These are phyloP conservation scores for Lactarius hatsudake DNA, from an alignment of 768 basidiomycete species.

Conservation along the genomic window DNA sequence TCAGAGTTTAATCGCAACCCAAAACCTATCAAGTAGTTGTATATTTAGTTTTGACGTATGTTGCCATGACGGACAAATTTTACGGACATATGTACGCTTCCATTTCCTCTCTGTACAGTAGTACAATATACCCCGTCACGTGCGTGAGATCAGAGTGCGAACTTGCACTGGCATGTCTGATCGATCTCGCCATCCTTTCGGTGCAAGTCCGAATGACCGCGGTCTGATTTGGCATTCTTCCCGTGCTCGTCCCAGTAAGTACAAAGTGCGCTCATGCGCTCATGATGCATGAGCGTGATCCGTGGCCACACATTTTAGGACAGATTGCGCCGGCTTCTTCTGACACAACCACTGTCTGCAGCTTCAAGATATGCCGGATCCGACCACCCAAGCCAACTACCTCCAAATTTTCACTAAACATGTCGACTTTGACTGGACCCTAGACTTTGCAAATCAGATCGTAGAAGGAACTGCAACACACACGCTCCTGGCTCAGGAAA, in stretches of 20 bases:
- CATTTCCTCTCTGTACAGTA: background rate
- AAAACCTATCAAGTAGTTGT: background rate
- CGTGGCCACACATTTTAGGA: background rate
- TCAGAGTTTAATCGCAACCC: background rate
- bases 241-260: background rate
- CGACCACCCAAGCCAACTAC: constrained; percentile 82
- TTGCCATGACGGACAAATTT: background rate
- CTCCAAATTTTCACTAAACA: constrained; percentile 60
- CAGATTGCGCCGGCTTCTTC: background rate
- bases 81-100: background rate
- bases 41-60: background rate
- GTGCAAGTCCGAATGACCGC: background rate
- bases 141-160: background rate
- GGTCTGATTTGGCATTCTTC: background rate
- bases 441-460: constrained; percentile 65
- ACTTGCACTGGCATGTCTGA: background rate
- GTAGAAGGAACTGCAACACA: constrained; percentile 68
- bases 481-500: constrained; percentile 51
- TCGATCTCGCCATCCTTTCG: background rate
- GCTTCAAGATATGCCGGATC: constrained; percentile 42
- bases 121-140: background rate
- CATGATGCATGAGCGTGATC: background rate
- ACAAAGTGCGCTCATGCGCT: background rate
- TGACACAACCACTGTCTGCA: background rate
- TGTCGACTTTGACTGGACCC: constrained; percentile 69